phyloP scores from a whole-genome alignment of 2,329 filamentous ascomycete species.

The Cytospora piceicola region DNA sequence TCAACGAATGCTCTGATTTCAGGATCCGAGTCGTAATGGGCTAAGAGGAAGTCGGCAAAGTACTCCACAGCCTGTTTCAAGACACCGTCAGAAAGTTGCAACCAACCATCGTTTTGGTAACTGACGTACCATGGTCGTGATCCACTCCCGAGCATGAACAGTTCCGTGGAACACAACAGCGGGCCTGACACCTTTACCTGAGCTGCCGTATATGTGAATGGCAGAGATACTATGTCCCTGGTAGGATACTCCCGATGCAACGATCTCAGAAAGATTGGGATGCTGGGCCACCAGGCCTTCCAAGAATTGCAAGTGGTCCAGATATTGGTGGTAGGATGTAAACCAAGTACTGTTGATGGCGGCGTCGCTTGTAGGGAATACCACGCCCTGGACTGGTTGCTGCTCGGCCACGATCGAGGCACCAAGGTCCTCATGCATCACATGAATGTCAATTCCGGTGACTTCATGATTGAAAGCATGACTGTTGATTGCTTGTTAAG shows the following conservation, averaged over 20 bases:
- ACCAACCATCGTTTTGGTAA: background rate
- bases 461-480: conserved; percentile 39
- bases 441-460: conserved; percentile 38
- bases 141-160: conserved; percentile 65
- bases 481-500: too few species aligned
- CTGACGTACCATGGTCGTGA: conserved; percentile 52
- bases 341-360: conserved; percentile 49
- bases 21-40: conserved; percentile 46
- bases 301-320: conserved; percentile 54
- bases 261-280: conserved; percentile 51
- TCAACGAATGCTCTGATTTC: conserved; percentile 48
- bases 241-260: conserved; percentile 52
- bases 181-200: conserved; percentile 50
- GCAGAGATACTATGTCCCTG: conserved; percentile 63
- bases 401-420: conserved; percentile 43
- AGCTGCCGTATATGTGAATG: conserved; percentile 57
- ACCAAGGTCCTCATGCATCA: conserved; percentile 48
- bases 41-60: conserved; percentile 53
- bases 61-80: conserved; percentile 51
- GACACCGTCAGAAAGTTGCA: background rate
- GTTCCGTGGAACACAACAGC: conserved; percentile 61
- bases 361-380: conserved; percentile 32
- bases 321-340: conserved; percentile 56
- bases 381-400: conserved; percentile 27
- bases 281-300: conserved; percentile 48